Percentiles rank a stretch among this genome's conserved stretches.
phyloP scores from a whole-genome alignment of 805 yeast species.

The Cyberlindnera maritima region DNA sequence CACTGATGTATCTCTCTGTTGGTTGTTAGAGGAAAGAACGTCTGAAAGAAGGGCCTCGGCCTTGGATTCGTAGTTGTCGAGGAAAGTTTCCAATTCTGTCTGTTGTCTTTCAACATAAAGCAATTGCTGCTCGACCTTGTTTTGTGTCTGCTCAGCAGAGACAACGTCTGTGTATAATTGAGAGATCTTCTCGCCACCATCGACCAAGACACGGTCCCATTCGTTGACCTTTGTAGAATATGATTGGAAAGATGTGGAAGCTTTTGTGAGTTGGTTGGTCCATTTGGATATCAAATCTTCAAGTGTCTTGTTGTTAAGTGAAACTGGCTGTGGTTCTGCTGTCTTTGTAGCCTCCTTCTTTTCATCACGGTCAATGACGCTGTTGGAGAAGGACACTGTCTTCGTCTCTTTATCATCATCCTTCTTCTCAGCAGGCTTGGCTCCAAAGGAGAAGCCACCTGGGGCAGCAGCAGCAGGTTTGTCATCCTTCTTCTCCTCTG shows the following conservation, averaged over 20 bases:
- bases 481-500: slow-evolving; percentile 18
- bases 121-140: slow-evolving; percentile 82
- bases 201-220: slow-evolving; percentile 85
- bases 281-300: slow-evolving; percentile 92
- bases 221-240: slow-evolving; percentile 72
- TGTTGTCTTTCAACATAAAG: slow-evolving; percentile 88
- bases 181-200: slow-evolving; percentile 81
- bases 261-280: slow-evolving; percentile 79
- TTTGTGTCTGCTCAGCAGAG: slow-evolving; percentile 82
- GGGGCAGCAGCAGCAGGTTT: slow-evolving; percentile 15
- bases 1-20: slow-evolving; percentile 30
- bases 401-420: slow-evolving; percentile 25
- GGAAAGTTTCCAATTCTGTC: slow-evolving; percentile 78
- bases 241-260: slow-evolving; percentile 68
- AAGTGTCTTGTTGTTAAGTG: slow-evolving; percentile 85
- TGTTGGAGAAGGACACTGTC: slow-evolving; percentile 28
- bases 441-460: slow-evolving; percentile 28
- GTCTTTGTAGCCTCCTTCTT: slow-evolving; percentile 47
- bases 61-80: slow-evolving; percentile 71
- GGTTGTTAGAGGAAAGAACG: slow-evolving; percentile 32
- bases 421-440: slow-evolving; percentile 17
- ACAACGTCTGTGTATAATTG: slow-evolving; percentile 73
- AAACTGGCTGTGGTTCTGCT: slow-evolving; percentile 64
- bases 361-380: slow-evolving; percentile 24
- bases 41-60: slow-evolving; percentile 36